These are phyloP conservation scores for Ulvella scutata DNA, from an alignment of 139 green algal species.

Conservation along the genomic window DNA sequence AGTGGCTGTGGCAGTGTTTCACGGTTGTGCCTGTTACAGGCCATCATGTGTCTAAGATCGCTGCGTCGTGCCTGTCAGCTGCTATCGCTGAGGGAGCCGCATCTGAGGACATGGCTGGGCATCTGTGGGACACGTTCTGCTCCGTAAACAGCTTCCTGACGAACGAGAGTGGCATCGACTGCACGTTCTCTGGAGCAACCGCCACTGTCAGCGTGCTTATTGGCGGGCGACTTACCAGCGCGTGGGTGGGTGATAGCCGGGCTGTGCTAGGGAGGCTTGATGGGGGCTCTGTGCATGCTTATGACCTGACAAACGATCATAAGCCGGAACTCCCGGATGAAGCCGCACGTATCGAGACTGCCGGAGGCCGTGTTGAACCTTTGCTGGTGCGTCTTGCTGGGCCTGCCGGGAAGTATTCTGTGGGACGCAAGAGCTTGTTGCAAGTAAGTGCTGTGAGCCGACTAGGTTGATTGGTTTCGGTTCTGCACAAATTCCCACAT, in stretches of 20 bases:
- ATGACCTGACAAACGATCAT: conserved; percentile 71
- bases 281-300: conserved; percentile 11
- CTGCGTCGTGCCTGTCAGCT: not conserved
- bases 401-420: no score
- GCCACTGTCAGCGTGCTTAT: conserved; percentile 48
- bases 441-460: no score
- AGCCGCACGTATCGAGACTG: conserved; percentile 48
- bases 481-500: no score
- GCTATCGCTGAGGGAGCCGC: not conserved
- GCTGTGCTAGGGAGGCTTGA: conserved; percentile 33
- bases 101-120: not conserved
- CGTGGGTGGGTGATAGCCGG: conserved; percentile 80
- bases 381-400: not conserved
- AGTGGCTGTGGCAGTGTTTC: no score
- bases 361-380: conserved; percentile 57
- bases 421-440: no score
- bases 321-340: conserved; percentile 64
- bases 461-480: no score
- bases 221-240: conserved; percentile 39
- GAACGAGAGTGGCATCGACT: conserved; percentile 36
- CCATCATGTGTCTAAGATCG: conserved; percentile 39
- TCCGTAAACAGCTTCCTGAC: conserved; percentile 33
- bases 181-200: conserved; percentile 70
- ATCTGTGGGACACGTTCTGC: not conserved
- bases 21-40: conserved; percentile 21